A percentile compares a stretch with the other conserved stretches of the same genome.
Conservation (phyloP, 768 basidiomycete genomes). For the Gymnopilus dilepis region DNA sequence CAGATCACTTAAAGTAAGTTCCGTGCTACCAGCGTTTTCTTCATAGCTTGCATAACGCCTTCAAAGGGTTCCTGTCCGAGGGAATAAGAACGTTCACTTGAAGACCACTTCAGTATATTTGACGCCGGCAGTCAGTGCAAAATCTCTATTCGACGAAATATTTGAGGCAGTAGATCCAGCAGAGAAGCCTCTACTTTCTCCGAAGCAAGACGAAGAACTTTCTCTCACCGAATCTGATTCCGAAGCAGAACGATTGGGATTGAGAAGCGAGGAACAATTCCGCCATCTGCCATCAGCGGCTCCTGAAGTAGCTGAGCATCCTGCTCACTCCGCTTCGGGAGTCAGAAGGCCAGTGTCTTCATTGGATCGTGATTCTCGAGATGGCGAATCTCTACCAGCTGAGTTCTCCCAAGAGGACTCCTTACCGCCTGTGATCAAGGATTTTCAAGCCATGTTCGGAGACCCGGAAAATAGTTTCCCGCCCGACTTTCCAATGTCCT, state of each 20-base stretch:
- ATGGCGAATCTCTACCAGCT: constrained; percentile 2
- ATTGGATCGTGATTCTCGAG: neutral
- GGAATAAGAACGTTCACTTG: neutral
- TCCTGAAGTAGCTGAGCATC: neutral
- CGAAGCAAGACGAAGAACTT: constrained; percentile 17
- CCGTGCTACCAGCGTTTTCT: neutral
- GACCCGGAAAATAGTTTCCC: constrained; percentile 45
- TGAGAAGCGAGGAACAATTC: neutral
- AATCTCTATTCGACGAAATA: constrained; percentile 21
- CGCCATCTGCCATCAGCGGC: neutral
- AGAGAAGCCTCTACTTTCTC: neutral
- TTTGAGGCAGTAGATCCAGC: constrained; percentile 19
- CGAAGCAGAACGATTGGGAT: constrained; percentile 33
- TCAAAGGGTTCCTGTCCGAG: neutral
- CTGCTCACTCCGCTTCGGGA: neutral
- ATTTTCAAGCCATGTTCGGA: constrained; percentile 52
- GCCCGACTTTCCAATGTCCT: constrained; percentile 44
- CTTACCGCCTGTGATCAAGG: constrained; percentile 43
- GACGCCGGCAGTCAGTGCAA: constrained; percentile 27
- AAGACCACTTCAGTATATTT: constrained; percentile 14
- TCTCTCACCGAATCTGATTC: constrained; percentile 46
- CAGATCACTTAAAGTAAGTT: neutral
- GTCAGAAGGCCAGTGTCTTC: neutral
- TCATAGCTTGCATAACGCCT: neutral
- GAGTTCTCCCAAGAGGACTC: constrained; percentile 27